A percentile compares a stretch with the other conserved stretches of the same genome.
phyloP scores from a whole-genome alignment of 2,329 filamentous ascomycete species.

The Gyromitra esculenta region DNA sequence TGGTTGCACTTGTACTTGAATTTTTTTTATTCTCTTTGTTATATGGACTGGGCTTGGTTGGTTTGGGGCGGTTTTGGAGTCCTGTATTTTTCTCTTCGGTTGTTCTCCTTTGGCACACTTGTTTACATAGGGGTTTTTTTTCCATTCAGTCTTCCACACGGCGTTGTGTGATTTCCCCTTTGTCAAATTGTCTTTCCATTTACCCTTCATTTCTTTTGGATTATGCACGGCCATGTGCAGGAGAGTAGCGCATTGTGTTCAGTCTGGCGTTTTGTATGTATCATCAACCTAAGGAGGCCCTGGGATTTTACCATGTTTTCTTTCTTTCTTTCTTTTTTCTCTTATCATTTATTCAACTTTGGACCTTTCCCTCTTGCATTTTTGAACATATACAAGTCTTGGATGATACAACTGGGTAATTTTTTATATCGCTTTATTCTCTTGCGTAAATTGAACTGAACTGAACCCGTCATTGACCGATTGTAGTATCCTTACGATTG shows the following conservation, averaged over 20 bases:
- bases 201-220: constrained; percentile 34
- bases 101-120: constrained; percentile 41
- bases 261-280: constrained; percentile 48
- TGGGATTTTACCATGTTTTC: constrained; percentile 36
- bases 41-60: constrained; percentile 44
- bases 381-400: constrained; percentile 39
- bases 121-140: constrained; percentile 35
- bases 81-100: constrained; percentile 45
- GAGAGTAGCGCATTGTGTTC: constrained; percentile 48
- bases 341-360: constrained; percentile 18
- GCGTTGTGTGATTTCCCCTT: constrained; percentile 45
- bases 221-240: constrained; percentile 40
- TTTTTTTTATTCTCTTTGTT: constrained; percentile 50
- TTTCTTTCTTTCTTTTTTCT: constrained; percentile 7
- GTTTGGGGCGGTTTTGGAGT: constrained; percentile 48
- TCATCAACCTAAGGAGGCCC: constrained; percentile 41
- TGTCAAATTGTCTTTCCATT: constrained; percentile 36
- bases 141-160: constrained; percentile 39
- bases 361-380: constrained; percentile 34
- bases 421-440: constrained; percentile 33
- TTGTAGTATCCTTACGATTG: constrained; percentile 11
- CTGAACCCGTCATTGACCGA: constrained; percentile 1
- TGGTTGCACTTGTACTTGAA: constrained; percentile 31
- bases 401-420: constrained; percentile 38
- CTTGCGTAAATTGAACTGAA: constrained; percentile 33